Evolutionary conservation across 202 grass and related monocot genomes (phyloP), one percentile per base, ranked within the genome.

Genomic region (Elaeis oleifera): DNA sequence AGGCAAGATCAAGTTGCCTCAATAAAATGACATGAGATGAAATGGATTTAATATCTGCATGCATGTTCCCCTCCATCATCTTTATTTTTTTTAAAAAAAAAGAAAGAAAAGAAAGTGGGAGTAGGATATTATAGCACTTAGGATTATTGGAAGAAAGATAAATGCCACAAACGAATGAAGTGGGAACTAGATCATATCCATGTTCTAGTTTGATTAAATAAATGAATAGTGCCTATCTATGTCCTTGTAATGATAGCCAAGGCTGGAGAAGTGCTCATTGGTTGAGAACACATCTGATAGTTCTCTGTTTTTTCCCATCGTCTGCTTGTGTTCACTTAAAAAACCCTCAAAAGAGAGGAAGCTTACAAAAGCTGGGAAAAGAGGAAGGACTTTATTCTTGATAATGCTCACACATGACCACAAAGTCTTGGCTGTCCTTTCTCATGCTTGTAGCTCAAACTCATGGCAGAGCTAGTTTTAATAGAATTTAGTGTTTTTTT

Each of bases 381-480:
- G 77, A 81, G 57, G 31, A 53, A 26, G 17, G 14, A 23, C 81
- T 81, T 89, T 89, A 76, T 81, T 89, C 86, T 57, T 65, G 56
- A 80, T 80, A 57, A 74, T 83, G 67, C 54, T 49, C 18, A 51
- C 84, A 77, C 72, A 63, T 88, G 72, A 51, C 44, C 55, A 72
- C 48, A 71, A n/a, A 19, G 26, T 67, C 26, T 50, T 5, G 32
- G 16, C 26, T 21, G 3, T 52, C 18, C 67, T 52, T 22, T 80
- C 54, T 32, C 63, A 61, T 67, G 16, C 18, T 67, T 44, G 36
- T 3, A 44, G 36, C 36, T 44, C 36, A 44, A 44, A 44, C 27
- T 51, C 56, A 50, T 70, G 9, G 8, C 1, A 17, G 18, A 60
- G 16, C 5, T 1, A 18, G 26, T 44, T 44, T 44, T 44, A 13